phyloP scores from a whole-genome alignment of 345 rosid genomes.

The Abelmoschus esculentus region DNA sequence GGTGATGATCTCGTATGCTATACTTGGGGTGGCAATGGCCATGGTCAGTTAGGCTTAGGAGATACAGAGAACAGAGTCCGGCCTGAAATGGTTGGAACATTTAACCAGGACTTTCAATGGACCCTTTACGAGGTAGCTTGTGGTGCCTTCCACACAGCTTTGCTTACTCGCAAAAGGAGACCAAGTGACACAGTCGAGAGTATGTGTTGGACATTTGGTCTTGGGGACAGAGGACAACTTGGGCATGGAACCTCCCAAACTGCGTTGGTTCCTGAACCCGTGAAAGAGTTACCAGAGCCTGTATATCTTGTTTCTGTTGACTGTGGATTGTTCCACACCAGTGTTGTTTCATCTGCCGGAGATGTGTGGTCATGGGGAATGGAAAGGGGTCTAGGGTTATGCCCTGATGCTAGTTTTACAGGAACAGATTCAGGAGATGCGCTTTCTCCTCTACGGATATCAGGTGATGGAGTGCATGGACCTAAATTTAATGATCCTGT shows the following conservation, averaged over 20 bases:
- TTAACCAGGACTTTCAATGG: constrained; percentile 45
- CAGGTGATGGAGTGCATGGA: constrained; percentile 23
- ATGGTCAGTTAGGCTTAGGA: constrained; percentile 83
- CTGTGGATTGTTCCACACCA: constrained; percentile 88
- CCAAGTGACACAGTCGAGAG: constrained; percentile 36
- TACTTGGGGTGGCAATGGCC: constrained; percentile 48
- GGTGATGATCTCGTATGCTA: constrained; percentile 40
- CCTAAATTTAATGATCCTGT: constrained; percentile 50
- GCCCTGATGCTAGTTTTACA: constrained; percentile 62
- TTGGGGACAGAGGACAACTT: constrained; percentile 85
- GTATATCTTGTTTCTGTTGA: constrained; percentile 53
- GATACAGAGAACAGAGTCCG: constrained; percentile 48
- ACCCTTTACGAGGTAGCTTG: constrained; percentile 66
- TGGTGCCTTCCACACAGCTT: constrained; percentile 84
- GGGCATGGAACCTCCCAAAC: constrained; percentile 74
- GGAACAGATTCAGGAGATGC: constrained; percentile 75
- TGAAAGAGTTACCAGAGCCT: constrained; percentile 47
- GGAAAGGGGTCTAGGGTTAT: constrained; percentile 83
- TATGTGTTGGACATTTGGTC: constrained; percentile 81
- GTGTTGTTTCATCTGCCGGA: constrained; percentile 76
- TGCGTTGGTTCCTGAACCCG: constrained; percentile 52
- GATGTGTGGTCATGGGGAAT: constrained; percentile 94
- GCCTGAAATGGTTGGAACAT: constrained; percentile 54
- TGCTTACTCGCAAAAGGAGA: constrained; percentile 54
- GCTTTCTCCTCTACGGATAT: constrained; percentile 38